Evolutionary conservation across 495 filamentous ascomycete genomes (phyloP), one percentile per base, ranked within the genome.

Genomic region (Daldinia loculata): DNA sequence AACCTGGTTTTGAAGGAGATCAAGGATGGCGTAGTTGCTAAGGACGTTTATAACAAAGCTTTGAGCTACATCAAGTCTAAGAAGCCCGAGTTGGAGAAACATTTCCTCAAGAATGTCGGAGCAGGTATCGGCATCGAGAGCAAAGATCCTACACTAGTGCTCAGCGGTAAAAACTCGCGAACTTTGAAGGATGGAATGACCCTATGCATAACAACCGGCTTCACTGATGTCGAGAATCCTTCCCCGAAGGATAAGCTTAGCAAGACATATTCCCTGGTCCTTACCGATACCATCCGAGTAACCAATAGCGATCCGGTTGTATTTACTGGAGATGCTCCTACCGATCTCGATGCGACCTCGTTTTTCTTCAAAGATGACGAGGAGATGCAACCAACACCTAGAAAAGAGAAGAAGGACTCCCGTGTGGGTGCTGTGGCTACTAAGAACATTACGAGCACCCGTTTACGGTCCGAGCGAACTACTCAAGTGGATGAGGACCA

Each of bases 301-400:
- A 89, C 90, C 3, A 78, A 87, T n/a, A 84, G 78, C 61, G 92
- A 94, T 6, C 88, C 93, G 6, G 88, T 91, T 7, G 89, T 97
- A 29, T 98, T 98, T 80, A 99, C 96, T 36, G 94, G 92, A 61
- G 93, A 95, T 72, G 94, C 94, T 4, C 89, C 95, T 7, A 89
- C 90, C 36, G 95, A 98, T 74, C 88, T 94, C 69, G 95, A 97
- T 72, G 92, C 93, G 0, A 92, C 93, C 2, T 95, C 94, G 0
- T 99, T 99, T 82, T 98, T 97, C 81, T 99, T 99, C 82, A 95
- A 96, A 75, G 93, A 95, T 72, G 92, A 94, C 57, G 89, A 91
- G 68, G 92, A 94, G 71, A 89, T 86, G 15, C 80, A 87, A 75
- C 85, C 86, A 19, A 83, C 86, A 0, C 85, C 86, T 2, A 90